These are phyloP conservation scores for Spergularia marina DNA, from an alignment of 148 eudicot genomes.

Conservation along the genomic window DNA sequence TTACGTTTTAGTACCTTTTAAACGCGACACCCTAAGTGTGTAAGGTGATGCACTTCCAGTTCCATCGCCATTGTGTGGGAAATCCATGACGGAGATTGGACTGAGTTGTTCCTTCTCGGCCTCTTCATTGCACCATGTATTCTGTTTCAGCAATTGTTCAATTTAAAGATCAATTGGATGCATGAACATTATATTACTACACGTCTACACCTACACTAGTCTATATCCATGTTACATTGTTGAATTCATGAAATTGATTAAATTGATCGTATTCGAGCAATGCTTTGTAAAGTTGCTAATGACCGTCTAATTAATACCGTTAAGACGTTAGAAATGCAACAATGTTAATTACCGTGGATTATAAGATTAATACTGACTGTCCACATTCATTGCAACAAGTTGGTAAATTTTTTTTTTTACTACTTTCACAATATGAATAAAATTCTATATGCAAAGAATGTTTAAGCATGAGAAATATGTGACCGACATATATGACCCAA, in stretches of 20 bases:
- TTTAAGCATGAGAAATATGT: background rate
- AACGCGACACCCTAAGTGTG: constrained; percentile 30
- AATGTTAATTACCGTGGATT: too few relatives aligned
- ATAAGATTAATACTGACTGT: too few relatives aligned
- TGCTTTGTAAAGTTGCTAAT: too few relatives aligned
- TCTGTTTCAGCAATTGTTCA: constrained; percentile 5
- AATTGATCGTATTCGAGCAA: too few relatives aligned
- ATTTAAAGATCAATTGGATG: background rate
- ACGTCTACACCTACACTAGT: too few relatives aligned
- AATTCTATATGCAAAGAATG: background rate
- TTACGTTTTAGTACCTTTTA: constrained; percentile 42
- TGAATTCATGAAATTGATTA: too few relatives aligned
- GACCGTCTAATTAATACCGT: too few relatives aligned
- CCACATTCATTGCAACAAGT: too few relatives aligned
- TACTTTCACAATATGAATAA: too few relatives aligned
- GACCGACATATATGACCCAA: constrained; percentile 6
- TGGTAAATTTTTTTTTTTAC: too few relatives aligned
- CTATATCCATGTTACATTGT: too few relatives aligned
- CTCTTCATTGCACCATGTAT: constrained; percentile 30
- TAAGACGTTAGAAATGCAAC: too few relatives aligned
- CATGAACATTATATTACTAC: background rate
- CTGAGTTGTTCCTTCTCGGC: constrained; percentile 53
- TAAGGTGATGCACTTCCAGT: constrained; percentile 53
- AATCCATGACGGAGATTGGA: constrained; percentile 67
- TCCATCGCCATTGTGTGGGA: constrained; percentile 50